Evolutionary conservation across 179 eudicot genomes (phyloP).

Genomic region (Beta lomatogona): DNA sequence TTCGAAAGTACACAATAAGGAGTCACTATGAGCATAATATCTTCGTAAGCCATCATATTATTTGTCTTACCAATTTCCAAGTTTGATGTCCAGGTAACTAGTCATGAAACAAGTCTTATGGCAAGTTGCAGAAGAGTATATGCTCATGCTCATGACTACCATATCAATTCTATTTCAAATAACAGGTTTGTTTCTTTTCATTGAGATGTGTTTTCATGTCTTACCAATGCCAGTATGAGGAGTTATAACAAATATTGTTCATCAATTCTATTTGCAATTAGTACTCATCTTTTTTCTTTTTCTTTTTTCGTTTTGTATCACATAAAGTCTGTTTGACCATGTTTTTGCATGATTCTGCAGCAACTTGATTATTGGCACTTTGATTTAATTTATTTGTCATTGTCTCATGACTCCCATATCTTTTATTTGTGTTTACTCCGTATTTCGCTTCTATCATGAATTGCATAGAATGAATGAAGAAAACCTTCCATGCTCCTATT

Average conservation of each 20-base stretch:
- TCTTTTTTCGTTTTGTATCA: background rate
- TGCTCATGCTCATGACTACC: conserved; percentile 96
- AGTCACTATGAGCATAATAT: background rate
- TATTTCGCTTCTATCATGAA: background rate
- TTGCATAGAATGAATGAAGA: background rate
- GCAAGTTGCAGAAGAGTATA: conserved; percentile 92
- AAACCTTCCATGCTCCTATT: background rate
- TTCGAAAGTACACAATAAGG: background rate
- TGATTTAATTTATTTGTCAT: background rate
- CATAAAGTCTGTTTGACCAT: background rate
- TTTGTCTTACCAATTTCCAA: background rate
- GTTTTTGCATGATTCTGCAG: background rate
- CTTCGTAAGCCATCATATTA: conserved; percentile 35
- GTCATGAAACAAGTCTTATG: conserved; percentile 73
- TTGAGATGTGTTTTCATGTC: background rate
- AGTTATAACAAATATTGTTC: background rate
- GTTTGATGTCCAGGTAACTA: conserved; percentile 55
- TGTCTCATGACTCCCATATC: too few relatives aligned
- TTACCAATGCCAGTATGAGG: background rate
- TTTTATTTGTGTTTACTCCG: background rate
- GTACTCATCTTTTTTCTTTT: background rate
- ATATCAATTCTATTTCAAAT: conserved; percentile 69
- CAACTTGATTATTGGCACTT: background rate
- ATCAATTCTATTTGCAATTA: background rate
- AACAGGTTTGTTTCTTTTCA: conserved; percentile 47